Evolutionary conservation across 495 filamentous ascomycete genomes (phyloP).

Genomic region (Lophiostoma macrostomum): DNA sequence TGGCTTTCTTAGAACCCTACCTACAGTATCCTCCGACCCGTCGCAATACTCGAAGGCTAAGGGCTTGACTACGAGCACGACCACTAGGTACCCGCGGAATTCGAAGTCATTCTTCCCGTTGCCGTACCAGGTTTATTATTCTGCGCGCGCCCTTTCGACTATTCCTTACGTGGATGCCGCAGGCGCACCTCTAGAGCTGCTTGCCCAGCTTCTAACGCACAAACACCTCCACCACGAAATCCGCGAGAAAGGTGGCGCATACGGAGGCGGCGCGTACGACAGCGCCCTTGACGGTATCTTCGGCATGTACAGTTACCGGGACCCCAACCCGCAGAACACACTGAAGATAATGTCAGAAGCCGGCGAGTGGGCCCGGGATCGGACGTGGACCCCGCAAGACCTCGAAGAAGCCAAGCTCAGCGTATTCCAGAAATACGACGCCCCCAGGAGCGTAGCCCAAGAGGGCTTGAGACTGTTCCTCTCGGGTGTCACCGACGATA

Average conservation of each 20-base stretch:
- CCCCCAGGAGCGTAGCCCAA: conserved; percentile 78
- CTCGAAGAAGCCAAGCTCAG: conserved; percentile 94
- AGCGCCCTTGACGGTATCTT: conserved; percentile 78
- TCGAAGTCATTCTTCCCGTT: conserved; percentile 85
- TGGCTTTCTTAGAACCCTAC: conserved; percentile 63
- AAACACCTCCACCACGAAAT: conserved; percentile 97
- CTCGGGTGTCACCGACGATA: conserved; percentile 78
- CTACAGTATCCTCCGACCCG: conserved; percentile 41
- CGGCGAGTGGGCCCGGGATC: conserved; percentile 79
- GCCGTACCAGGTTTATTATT: conserved; percentile 96
- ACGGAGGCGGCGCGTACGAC: conserved; percentile 86
- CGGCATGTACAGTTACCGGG: conserved; percentile 92
- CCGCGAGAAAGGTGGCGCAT: conserved; percentile 94
- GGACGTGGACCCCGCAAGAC: conserved; percentile 79
- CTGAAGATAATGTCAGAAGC: conserved; percentile 80
- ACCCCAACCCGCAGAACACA: conserved; percentile 91
- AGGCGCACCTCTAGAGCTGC: conserved; percentile 75
- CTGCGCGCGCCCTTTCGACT: conserved; percentile 74
- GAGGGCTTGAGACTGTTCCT: conserved; percentile 86
- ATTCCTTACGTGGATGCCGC: conserved; percentile 76
- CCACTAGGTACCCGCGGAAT: conserved; percentile 40
- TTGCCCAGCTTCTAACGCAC: conserved; percentile 92
- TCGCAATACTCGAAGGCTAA: conserved; percentile 43
- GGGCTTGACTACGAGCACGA: too few relatives aligned
- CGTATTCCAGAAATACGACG: conserved; percentile 94